Conservation (phyloP, 2,329 filamentous ascomycete genomes). For the Decorospora gaudefroyi region DNA sequence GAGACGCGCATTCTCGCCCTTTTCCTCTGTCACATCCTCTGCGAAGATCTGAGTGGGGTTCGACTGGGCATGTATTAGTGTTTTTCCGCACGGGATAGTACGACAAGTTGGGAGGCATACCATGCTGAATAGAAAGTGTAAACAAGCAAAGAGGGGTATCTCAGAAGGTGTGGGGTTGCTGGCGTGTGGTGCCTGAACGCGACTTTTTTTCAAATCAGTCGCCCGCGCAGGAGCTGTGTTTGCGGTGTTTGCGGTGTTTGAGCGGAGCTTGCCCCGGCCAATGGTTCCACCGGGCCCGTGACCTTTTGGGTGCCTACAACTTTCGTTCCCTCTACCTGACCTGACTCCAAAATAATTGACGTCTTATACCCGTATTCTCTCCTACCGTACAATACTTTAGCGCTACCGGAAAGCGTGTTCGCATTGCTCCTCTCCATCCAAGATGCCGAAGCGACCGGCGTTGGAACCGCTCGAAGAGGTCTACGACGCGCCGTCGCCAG, state of each 20-base stretch:
- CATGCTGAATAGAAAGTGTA: slow-evolving; percentile 34
- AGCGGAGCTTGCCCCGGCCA: slow-evolving; percentile 24
- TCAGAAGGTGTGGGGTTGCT: slow-evolving; percentile 33
- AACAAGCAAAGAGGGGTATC: slow-evolving; percentile 40
- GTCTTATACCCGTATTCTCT: no score
- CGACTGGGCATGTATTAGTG: slow-evolving; percentile 38
- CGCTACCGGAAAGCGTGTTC: no score
- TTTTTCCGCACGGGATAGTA: background rate
- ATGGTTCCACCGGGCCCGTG: slow-evolving; percentile 24
- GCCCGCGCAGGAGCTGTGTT: slow-evolving; percentile 35
- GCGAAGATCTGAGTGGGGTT: slow-evolving; percentile 98
- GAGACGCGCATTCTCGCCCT: slow-evolving; percentile 98
- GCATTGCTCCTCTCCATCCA: slow-evolving; percentile 8
- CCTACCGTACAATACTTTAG: background rate
- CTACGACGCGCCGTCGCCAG: slow-evolving; percentile 51
- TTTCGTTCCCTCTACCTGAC: slow-evolving; percentile 14
- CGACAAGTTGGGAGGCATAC: slow-evolving; percentile 31
- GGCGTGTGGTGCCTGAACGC: slow-evolving; percentile 39
- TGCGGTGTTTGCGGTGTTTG: slow-evolving; percentile 33
- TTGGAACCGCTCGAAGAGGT: slow-evolving; percentile 52
- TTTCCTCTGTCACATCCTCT: slow-evolving; percentile 95
- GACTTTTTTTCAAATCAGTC: slow-evolving; percentile 44
- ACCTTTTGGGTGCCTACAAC: slow-evolving; percentile 29
- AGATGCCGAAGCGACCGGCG: slow-evolving; percentile 56
- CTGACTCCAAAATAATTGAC: no score